Evolutionary conservation across 768 basidiomycete genomes (phyloP), one percentile per base, ranked within the genome.

Genomic region (Termitomyces sp.): DNA sequence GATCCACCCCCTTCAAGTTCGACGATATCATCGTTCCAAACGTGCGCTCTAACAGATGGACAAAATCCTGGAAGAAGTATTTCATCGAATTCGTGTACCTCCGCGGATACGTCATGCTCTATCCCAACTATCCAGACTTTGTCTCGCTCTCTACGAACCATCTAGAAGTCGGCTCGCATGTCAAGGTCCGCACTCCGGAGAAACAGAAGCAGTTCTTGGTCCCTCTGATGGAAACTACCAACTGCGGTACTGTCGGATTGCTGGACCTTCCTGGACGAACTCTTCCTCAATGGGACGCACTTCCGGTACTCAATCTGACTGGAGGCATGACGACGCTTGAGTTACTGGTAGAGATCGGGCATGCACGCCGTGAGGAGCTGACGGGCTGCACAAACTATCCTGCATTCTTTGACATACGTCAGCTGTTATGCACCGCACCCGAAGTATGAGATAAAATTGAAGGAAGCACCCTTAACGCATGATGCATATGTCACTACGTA

Each of bases 61-160:
- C 78, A 14, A 78, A 78, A 49, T 91, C 89, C 7, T 94, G 92
- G 92, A 94, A 94, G 70, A 86, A 85, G 59, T 93, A 86, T 70
- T 91, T 93, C 68, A 93, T 93, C 70, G 92, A 94, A 69, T 76
- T 94, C 54, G 84, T 82, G 41, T 90, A 85, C 68, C 77, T 94
- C 14, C 83, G 85, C 5, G 90, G 91, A 3, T 91, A 91, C 69
- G 81, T 84, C 51, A 94, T 94, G 92, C 80, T 94, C 30, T 94
- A 94, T 65, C 91, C 92, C 11, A 94, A 94, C 71, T 94, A 82
- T 65, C 78, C 74, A 41, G 76, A 75, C 43, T 91, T 84, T 63
- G 67, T 77, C 37, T 92, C 91, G 28, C 69, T 94, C 7, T 94
- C 93, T 58, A 94, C 91, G n/a, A 94, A 94, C 68, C 92, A 92